Conservation (phyloP, 306 rosid genomes). For the Herpetospermum pedunculosum region DNA sequence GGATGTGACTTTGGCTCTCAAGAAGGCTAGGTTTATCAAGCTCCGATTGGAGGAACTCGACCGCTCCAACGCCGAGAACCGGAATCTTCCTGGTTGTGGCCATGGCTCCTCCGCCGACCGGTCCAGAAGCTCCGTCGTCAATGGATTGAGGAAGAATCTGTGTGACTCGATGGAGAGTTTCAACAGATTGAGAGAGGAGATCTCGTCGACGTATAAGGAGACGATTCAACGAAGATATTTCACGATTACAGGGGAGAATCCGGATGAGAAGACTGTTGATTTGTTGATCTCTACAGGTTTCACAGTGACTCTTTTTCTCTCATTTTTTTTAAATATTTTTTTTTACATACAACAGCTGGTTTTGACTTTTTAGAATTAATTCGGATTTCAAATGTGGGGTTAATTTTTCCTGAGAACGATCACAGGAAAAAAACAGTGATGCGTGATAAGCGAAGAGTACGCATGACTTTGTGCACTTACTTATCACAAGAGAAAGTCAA, state of each 20-base stretch:
- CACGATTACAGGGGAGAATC: conserved; percentile 87
- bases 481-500: too few relatives aligned
- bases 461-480: too few relatives aligned
- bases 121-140: conserved; percentile 63
- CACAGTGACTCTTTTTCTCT: background rate
- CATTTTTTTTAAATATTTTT: background rate
- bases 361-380: too few relatives aligned
- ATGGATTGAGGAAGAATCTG: conserved; percentile 71
- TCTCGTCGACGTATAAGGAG: conserved; percentile 58
- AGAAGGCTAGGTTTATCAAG: conserved; percentile 70
- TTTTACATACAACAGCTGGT: too few relatives aligned
- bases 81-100: conserved; percentile 60
- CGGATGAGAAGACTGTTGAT: conserved; percentile 76
- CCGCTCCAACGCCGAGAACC: conserved; percentile 72
- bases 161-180: conserved; percentile 76
- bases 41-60: conserved; percentile 64
- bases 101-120: conserved; percentile 81
- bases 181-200: conserved; percentile 41
- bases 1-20: conserved; percentile 52
- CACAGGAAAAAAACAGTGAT: too few relatives aligned
- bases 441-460: too few relatives aligned
- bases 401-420: too few relatives aligned
- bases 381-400: too few relatives aligned
- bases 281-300: conserved; percentile 72
- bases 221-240: conserved; percentile 77